These are phyloP conservation scores for Yarrowia galli DNA, from an alignment of 1,139 yeast genomes.

Conservation along the genomic window DNA sequence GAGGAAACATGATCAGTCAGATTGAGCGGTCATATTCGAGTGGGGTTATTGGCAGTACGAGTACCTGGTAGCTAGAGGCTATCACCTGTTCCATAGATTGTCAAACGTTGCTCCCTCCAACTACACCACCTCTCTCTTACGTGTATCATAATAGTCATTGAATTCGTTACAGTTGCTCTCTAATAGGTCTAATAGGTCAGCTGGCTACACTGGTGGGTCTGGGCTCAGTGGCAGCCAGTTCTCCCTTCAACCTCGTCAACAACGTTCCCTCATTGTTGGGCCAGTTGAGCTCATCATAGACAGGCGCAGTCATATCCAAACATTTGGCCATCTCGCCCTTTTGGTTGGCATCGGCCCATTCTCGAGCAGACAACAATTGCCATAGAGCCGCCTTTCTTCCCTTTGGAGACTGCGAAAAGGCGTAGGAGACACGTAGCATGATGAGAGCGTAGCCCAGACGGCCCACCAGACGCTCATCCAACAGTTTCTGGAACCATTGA, in stretches of 20 bases:
- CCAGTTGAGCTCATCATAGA: conserved; percentile 48
- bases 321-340: conserved; percentile 43
- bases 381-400: conserved; percentile 79
- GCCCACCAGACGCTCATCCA: conserved; percentile 52
- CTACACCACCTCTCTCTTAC: too few relatives aligned
- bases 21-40: too few relatives aligned
- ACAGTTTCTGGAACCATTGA: conserved; percentile 51
- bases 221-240: not conserved
- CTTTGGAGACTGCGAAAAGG: conserved; percentile 65
- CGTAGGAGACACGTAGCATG: conserved; percentile 59
- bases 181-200: not conserved
- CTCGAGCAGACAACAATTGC: conserved; percentile 76
- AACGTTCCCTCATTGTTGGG: conserved; percentile 40
- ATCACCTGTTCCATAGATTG: too few relatives aligned
- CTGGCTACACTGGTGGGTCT: not conserved
- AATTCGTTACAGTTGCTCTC: not conserved
- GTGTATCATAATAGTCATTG: not conserved
- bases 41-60: too few relatives aligned
- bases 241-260: conserved; percentile 18
- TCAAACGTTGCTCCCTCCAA: too few relatives aligned
- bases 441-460: conserved; percentile 55
- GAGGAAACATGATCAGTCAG: too few relatives aligned
- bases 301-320: conserved; percentile 40
- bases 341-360: conserved; percentile 59
- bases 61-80: too few relatives aligned